Evolutionary conservation across 148 eudicot species (phyloP).

Genomic region (Salicornia ramosissima): DNA sequence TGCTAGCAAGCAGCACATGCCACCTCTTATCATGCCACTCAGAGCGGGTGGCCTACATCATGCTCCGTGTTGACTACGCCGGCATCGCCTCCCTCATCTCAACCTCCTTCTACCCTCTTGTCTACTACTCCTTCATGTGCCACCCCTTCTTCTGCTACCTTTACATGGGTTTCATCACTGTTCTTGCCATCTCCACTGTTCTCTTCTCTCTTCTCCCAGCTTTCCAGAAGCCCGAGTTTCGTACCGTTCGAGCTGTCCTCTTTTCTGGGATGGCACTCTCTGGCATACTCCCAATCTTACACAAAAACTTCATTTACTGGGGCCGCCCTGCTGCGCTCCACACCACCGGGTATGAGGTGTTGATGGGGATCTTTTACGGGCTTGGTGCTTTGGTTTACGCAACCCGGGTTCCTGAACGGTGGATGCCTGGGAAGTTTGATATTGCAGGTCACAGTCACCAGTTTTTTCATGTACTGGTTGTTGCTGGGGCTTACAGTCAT

Average conservation of each 20-base stretch:
- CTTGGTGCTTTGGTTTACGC: slow-evolving; percentile 80
- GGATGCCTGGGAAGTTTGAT: slow-evolving; percentile 98
- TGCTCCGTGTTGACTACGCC: slow-evolving; percentile 88
- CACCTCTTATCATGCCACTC: slow-evolving; percentile 90
- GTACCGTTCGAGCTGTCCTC: slow-evolving; percentile 51
- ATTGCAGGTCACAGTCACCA: slow-evolving; percentile 94
- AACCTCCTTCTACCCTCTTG: slow-evolving; percentile 88
- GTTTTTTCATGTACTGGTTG: slow-evolving; percentile 79
- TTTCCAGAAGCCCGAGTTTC: slow-evolving; percentile 65
- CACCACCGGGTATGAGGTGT: slow-evolving; percentile 75
- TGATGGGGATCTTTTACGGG: slow-evolving; percentile 80
- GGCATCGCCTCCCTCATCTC: slow-evolving; percentile 92
- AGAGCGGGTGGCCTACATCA: slow-evolving; percentile 60
- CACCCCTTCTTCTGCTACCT: slow-evolving; percentile 77
- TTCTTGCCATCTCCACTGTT: slow-evolving; percentile 59
- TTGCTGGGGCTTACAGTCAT: slow-evolving; percentile 91
- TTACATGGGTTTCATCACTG: slow-evolving; percentile 77
- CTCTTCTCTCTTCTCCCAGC: slow-evolving; percentile 68
- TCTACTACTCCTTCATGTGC: slow-evolving; percentile 98
- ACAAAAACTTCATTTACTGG: slow-evolving; percentile 70
- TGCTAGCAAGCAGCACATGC: slow-evolving; percentile 84
- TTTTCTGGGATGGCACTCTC: slow-evolving; percentile 85
- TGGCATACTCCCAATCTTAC: slow-evolving; percentile 65
- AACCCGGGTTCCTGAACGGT: slow-evolving; percentile 72
- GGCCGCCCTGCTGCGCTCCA: slow-evolving; percentile 69